Evolutionary conservation across 176 grass and related monocot genomes (phyloP).

Genomic region (Aegilops longissima): DNA sequence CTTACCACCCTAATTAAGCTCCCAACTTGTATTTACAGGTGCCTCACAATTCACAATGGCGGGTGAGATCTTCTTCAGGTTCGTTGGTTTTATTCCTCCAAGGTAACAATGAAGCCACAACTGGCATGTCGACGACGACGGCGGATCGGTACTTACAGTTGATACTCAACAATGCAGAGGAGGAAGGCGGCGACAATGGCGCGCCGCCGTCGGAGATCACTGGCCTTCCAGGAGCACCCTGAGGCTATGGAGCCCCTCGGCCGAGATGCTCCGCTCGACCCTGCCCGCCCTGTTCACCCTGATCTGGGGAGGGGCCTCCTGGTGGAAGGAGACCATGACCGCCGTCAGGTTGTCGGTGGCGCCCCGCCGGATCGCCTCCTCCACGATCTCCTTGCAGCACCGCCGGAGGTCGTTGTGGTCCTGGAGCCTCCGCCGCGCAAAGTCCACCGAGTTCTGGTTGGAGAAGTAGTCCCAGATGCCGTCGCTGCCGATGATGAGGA

Average conservation of each 20-base stretch:
- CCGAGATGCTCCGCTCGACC: slow-evolving; percentile 60
- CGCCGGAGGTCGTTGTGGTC: slow-evolving; percentile 71
- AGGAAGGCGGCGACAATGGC: slow-evolving; percentile 2
- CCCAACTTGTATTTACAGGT: slow-evolving; percentile 56
- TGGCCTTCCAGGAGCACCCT: slow-evolving; percentile 64
- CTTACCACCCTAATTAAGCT: slow-evolving; percentile 20
- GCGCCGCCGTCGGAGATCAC: neutral
- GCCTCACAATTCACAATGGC: slow-evolving; percentile 30
- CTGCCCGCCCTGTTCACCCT: slow-evolving; percentile 20
- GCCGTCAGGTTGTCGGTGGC: slow-evolving; percentile 74
- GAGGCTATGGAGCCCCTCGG: slow-evolving; percentile 65
- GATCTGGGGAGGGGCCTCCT: slow-evolving; percentile 50
- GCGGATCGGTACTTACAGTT: slow-evolving; percentile 43
- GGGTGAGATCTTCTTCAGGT: slow-evolving; percentile 27
- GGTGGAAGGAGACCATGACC: slow-evolving; percentile 78
- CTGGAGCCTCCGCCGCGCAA: slow-evolving; percentile 54
- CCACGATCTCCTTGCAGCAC: slow-evolving; percentile 78
- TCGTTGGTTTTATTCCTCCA: slow-evolving; percentile 53
- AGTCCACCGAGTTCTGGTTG: slow-evolving; percentile 85
- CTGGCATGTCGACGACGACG: slow-evolving; percentile 36
- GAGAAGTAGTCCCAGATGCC: slow-evolving; percentile 96
- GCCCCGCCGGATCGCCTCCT: slow-evolving; percentile 59
- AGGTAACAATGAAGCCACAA: slow-evolving; percentile 16
- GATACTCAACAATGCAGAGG: slow-evolving; percentile 36
- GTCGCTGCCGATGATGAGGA: slow-evolving; percentile 87